Conservation (phyloP, 768 basidiomycete species). For the Lactarius hatsudake region DNA sequence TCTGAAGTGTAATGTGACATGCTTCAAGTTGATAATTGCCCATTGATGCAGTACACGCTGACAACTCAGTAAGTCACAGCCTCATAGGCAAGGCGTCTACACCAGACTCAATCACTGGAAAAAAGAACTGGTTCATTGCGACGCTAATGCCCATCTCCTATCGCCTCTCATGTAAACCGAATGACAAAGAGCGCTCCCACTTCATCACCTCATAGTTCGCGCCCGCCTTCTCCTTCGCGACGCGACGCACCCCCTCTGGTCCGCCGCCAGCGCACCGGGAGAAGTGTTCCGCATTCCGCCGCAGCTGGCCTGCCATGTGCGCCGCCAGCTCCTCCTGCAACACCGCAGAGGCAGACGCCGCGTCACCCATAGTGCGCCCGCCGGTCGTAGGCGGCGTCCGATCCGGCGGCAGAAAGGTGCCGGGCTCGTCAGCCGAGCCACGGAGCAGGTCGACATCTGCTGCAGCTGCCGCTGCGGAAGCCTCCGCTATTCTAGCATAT, state of each 20-base stretch:
- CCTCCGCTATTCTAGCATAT: not conserved
- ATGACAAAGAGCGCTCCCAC: constrained; percentile 55
- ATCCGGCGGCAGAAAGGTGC: constrained; percentile 34
- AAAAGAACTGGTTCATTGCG: no score
- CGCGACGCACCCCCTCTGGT: constrained; percentile 29
- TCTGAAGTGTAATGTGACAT: no score
- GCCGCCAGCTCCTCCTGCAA: constrained; percentile 45
- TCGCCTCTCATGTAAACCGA: constrained; percentile 47
- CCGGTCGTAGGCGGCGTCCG: not conserved
- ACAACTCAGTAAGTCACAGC: no score
- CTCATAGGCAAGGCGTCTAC: no score
- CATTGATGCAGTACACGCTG: no score
- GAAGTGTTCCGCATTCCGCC: no score
- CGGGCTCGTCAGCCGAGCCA: constrained; percentile 24
- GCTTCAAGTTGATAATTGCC: no score
- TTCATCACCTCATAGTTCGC: no score
- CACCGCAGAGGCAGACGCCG: constrained; percentile 34
- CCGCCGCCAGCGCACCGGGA: no score
- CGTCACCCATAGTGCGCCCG: constrained; percentile 19
- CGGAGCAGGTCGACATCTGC: constrained; percentile 12
- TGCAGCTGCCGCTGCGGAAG: not conserved
- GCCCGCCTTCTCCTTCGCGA: no score
- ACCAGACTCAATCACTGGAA: no score
- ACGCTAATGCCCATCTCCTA: no score
- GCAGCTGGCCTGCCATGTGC: constrained; percentile 47